Percentiles rank a stretch among this genome's conserved stretches.
Evolutionary conservation across 768 basidiomycete genomes (phyloP).

Genomic region (Suillus variegatus): DNA sequence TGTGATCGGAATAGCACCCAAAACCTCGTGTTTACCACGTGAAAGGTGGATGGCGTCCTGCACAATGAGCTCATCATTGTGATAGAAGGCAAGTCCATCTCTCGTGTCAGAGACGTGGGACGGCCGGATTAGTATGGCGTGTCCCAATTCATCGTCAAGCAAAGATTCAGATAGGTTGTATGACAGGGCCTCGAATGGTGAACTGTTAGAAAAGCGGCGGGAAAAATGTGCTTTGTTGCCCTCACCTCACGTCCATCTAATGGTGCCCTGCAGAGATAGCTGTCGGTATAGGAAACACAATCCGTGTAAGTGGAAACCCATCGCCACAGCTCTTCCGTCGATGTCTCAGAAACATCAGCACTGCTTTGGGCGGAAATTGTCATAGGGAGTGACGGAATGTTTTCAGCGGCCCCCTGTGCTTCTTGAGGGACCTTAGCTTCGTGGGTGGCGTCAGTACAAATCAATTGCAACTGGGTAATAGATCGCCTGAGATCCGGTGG

Average conservation of each 20-base stretch:
- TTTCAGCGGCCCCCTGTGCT: slow-evolving; percentile 29
- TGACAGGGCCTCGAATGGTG: slow-evolving; percentile 21
- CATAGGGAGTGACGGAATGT: slow-evolving; percentile 29
- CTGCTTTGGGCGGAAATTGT: slow-evolving; percentile 34
- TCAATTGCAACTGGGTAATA: slow-evolving; percentile 64
- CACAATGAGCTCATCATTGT: slow-evolving; percentile 51
- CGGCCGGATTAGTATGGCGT: slow-evolving; percentile 39
- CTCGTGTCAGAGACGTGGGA: slow-evolving; percentile 17
- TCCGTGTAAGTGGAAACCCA: slow-evolving; percentile 39
- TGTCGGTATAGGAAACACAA: slow-evolving; percentile 56
- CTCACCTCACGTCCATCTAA: slow-evolving; percentile 44
- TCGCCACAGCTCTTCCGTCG: slow-evolving; percentile 26
- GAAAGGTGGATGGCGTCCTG: slow-evolving; percentile 46
- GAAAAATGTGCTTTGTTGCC: not conserved
- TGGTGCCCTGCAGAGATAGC: slow-evolving; percentile 41
- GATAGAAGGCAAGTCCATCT: slow-evolving; percentile 35
- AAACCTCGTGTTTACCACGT: slow-evolving; percentile 42
- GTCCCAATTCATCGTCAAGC: slow-evolving; percentile 61
- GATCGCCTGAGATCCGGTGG: slow-evolving; percentile 63
- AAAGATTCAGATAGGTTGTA: slow-evolving; percentile 37
- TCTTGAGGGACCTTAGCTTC: slow-evolving; percentile 31
- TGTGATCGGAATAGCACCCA: slow-evolving; percentile 31
- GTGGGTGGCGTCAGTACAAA: slow-evolving; percentile 38
- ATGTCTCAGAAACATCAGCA: slow-evolving; percentile 18
- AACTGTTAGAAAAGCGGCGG: slow-evolving; percentile 12